Base-by-base conservation (phyloP, 805 yeast genomes). In the Grigorovia jiainica region DNA sequence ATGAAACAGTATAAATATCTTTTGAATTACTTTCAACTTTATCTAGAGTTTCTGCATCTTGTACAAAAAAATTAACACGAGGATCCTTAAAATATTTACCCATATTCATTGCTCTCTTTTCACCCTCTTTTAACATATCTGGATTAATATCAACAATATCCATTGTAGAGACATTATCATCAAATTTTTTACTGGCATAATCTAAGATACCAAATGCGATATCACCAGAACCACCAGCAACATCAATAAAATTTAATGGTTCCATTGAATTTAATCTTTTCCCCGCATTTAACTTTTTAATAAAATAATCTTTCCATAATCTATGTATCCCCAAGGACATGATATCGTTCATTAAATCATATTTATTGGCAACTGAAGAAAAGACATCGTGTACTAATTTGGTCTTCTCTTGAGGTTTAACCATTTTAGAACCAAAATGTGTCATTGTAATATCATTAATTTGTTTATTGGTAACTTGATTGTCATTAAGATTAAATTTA, bases 191-290 rank as follows among this genome's bases (percentile, higher is more conserved):
- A 48, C 81, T 79, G 8, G 97, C 97, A 64, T 92, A 95, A 55
- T 87, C 95, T 47, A 92, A 70, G 48, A 92, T 72, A 2, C 98
- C 94, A 65, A 87, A 87, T 1, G 98, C 98, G 64, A 92, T 90
- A 58, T 92, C 98, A 37, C 98, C 98, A 9, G 97, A 87, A 19
- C 98, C 98, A 45, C 98, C 98, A 21, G 98, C 98, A 43, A 92
- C 97, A 63, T 92, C 98, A 48, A 92, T 72, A 57, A 92, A 90
- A 44, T 79, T 76, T 53, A 92, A 68, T 3, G 96, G 95, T 49
- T 80, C 75, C 11, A 78, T 75, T 2, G 65, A 58, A 36, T 90
- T 94, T 5, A 95, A 90, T 57, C 97, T 75, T 69, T 78, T 78
- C 27, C 98, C 98, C 35, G 97, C 95, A 58, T 92, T 96, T 43